Conservation (phyloP, 1,284 basidiomycete genomes). For the Irpex rosettiformis region DNA sequence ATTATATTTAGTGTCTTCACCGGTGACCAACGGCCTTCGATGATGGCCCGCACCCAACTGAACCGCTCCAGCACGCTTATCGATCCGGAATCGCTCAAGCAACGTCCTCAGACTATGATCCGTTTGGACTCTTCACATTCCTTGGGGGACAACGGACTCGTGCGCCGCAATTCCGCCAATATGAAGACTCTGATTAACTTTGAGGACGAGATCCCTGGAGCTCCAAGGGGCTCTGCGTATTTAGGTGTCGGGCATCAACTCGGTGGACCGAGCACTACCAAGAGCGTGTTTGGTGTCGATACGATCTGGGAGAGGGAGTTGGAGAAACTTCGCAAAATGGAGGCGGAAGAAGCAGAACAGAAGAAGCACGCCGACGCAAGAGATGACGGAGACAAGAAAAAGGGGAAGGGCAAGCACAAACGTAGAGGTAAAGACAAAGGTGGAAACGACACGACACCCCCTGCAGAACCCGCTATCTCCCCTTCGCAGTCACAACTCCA, state of each 20-base stretch:
- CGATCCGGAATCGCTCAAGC: conserved; percentile 58
- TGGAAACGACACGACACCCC: conserved; percentile 4
- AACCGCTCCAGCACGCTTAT: conserved; percentile 65
- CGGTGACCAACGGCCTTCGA: conserved; percentile 77
- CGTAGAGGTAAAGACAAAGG: conserved; percentile 29
- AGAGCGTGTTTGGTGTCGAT: conserved; percentile 82
- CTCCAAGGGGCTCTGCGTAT: conserved; percentile 17
- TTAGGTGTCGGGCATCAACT: conserved; percentile 12
- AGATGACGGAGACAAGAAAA: conserved; percentile 43
- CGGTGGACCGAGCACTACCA: conserved; percentile 35
- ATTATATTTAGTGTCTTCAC: conserved; percentile 63
- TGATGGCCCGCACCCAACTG: conserved; percentile 68
- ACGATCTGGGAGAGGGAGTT: conserved; percentile 80
- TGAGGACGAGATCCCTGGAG: conserved; percentile 41
- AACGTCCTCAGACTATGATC: conserved; percentile 45
- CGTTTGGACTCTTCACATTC: conserved; percentile 39
- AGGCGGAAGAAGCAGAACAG: conserved; percentile 57
- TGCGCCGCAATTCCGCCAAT: conserved; percentile 45
- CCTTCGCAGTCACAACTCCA: conserved; percentile 4
- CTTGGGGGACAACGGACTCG: conserved; percentile 24
- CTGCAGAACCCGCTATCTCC: not conserved
- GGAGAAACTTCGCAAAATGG: conserved; percentile 67
- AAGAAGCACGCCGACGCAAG: conserved; percentile 39
- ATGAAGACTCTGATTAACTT: conserved; percentile 60
- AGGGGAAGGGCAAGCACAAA: conserved; percentile 42